phyloP scores from a whole-genome alignment of 768 basidiomycete species.

The Hysterangium stoloniferum region DNA sequence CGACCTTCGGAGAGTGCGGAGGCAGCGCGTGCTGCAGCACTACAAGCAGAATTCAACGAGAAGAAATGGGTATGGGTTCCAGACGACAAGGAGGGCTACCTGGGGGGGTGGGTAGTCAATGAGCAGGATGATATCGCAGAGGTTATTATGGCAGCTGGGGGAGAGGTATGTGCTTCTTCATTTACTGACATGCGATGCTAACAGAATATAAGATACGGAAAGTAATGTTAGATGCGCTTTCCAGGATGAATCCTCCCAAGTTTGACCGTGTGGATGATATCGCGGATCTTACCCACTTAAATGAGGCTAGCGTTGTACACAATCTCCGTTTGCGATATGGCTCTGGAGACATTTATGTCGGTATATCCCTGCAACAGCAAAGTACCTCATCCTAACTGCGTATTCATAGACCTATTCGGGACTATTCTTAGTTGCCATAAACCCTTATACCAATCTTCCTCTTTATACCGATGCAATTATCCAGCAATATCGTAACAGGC shows the following conservation, averaged over 20 bases:
- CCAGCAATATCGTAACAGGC: constrained; percentile 82
- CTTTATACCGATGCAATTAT: constrained; percentile 86
- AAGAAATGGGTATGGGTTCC: constrained; percentile 99
- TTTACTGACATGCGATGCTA: neutral
- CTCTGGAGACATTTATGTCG: constrained; percentile 85
- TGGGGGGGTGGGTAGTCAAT: constrained; percentile 87
- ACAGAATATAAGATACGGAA: constrained; percentile 45
- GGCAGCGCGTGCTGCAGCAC: constrained; percentile 75
- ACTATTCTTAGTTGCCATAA: constrained; percentile 95
- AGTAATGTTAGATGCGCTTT: constrained; percentile 73
- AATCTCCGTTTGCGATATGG: constrained; percentile 90
- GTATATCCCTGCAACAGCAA: constrained; percentile 23
- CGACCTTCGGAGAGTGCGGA: constrained; percentile 41
- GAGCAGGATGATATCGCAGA: constrained; percentile 80
- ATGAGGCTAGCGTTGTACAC: constrained; percentile 98
- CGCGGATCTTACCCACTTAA: constrained; percentile 94
- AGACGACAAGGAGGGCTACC: constrained; percentile 85
- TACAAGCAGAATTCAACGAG: constrained; percentile 94
- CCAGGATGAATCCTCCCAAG: constrained; percentile 98
- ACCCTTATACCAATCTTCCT: constrained; percentile 89
- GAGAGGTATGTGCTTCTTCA: constrained; percentile 50
- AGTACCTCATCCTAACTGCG: constrained; percentile 2
- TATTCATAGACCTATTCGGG: constrained; percentile 78
- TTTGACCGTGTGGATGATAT: constrained; percentile 98
- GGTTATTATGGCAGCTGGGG: constrained; percentile 76